Percentiles rank a stretch among this genome's conserved stretches.
Conservation (phyloP, 495 filamentous ascomycete genomes). For the Sporormia fimetaria region DNA sequence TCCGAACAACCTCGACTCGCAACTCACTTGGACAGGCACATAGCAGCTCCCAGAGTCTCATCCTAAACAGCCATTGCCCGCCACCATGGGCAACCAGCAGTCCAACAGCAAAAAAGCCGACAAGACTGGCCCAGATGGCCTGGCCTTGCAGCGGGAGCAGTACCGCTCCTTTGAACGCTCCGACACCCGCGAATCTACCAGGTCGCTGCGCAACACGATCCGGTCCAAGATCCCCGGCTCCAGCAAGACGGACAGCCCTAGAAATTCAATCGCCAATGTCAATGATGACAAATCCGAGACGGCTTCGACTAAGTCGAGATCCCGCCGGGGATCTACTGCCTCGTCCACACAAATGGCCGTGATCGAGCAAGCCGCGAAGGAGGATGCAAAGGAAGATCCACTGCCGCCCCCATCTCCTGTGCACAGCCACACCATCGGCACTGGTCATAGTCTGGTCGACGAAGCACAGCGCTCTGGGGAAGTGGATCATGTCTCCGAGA, state of each 20-base stretch:
- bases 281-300: slow-evolving; percentile 62
- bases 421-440: slow-evolving; percentile 63
- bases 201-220: slow-evolving; percentile 66
- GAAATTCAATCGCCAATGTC: slow-evolving; percentile 55
- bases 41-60: neutral
- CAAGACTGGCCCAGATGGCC: slow-evolving; percentile 34
- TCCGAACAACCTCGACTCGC: neutral
- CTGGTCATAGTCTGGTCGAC: slow-evolving; percentile 64
- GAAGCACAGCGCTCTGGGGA: slow-evolving; percentile 77
- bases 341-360: slow-evolving; percentile 28
- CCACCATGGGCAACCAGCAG: slow-evolving; percentile 76
- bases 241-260: slow-evolving; percentile 68
- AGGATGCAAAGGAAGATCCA: slow-evolving; percentile 41
- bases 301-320: slow-evolving; percentile 55
- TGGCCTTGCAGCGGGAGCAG: slow-evolving; percentile 44
- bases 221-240: slow-evolving; percentile 63
- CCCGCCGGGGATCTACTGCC: slow-evolving; percentile 29
- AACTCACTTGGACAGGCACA: neutral
- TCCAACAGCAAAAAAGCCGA: slow-evolving; percentile 49
- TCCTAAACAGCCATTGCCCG: neutral
- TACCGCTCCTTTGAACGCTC: slow-evolving; percentile 88
- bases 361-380: slow-evolving; percentile 24
- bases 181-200: slow-evolving; percentile 87
- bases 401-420: slow-evolving; percentile 84
- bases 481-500: slow-evolving; percentile 93